Conservation (phyloP, 805 yeast species). For the Nakazawaea wickerhamii region DNA sequence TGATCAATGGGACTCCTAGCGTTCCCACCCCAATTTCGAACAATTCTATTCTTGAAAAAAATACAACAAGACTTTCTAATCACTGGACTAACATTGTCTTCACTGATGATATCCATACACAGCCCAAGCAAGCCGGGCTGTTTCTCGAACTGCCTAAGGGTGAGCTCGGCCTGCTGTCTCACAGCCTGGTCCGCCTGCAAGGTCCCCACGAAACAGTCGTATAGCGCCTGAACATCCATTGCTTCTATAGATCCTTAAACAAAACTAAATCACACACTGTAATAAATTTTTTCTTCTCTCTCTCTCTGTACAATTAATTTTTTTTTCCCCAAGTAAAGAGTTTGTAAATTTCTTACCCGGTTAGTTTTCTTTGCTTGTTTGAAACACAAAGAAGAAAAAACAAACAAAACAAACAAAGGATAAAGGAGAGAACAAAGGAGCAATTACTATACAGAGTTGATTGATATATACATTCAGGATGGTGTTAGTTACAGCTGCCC, state of each 20-base stretch:
- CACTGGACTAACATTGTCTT: conserved; percentile 44
- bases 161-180: conserved; percentile 65
- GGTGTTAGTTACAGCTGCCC: conserved; percentile 3
- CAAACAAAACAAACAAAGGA: neutral
- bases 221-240: conserved; percentile 67
- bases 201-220: conserved; percentile 76
- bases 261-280: neutral
- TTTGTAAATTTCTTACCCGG: too few species aligned
- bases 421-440: neutral
- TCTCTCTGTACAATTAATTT: neutral
- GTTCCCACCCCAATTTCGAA: conserved; percentile 54
- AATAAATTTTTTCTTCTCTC: neutral
- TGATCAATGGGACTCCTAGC: conserved; percentile 39
- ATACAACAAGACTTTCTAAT: conserved; percentile 79
- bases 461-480: neutral
- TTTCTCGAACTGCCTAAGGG: conserved; percentile 51
- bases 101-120: conserved; percentile 68
- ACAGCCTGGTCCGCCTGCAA: conserved; percentile 57
- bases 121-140: conserved; percentile 76
- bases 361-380: too few species aligned
- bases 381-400: neutral
- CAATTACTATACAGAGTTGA: neutral
- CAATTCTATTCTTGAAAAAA: conserved; percentile 74
- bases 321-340: too few species aligned
- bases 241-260: neutral